These are phyloP conservation scores for Anaeramoeba flamelloides DNA, from an alignment of 78 protist genomes.

Conservation along the genomic window DNA sequence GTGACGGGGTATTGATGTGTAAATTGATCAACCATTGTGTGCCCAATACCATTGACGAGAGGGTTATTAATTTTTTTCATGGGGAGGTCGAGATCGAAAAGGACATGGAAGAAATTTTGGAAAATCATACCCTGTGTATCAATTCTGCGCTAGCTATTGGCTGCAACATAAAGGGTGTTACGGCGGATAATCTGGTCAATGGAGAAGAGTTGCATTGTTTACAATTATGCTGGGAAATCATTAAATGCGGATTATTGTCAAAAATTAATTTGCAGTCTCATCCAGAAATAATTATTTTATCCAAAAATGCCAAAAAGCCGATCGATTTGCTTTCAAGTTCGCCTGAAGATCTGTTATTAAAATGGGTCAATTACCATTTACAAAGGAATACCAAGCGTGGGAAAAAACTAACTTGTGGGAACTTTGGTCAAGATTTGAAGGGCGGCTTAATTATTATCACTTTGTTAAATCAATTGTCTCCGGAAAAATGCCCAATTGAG, in stretches of 20 bases:
- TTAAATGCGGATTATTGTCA: constrained; percentile 8
- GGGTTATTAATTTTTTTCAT: constrained; percentile 25
- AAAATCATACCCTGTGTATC: constrained; percentile 25
- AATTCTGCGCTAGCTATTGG: constrained; percentile 38
- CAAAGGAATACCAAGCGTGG: not conserved
- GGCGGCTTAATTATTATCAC: not conserved
- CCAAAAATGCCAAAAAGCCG: constrained; percentile 11
- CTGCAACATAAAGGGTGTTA: constrained; percentile 2
- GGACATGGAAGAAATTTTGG: constrained; percentile 22
- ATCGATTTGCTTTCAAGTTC: constrained; percentile 12
- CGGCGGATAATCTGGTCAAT: constrained; percentile 5
- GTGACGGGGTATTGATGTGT: constrained; percentile 44
- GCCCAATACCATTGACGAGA: constrained; percentile 43
- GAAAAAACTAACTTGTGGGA: not conserved
- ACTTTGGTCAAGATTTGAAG: not conserved
- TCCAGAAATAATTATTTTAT: constrained; percentile 22
- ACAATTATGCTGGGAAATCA: constrained; percentile 19
- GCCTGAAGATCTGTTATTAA: constrained; percentile 6
- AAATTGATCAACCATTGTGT: constrained; percentile 37
- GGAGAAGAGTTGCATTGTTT: constrained; percentile 8
- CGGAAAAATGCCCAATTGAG: not conserved
- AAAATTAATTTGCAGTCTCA: constrained; percentile 10
- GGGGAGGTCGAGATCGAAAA: constrained; percentile 19
- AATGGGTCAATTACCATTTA: not conserved
- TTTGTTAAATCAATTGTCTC: not conserved